These are phyloP conservation scores for Lentinula boryana DNA, from an alignment of 768 basidiomycete genomes.

Conservation along the genomic window DNA sequence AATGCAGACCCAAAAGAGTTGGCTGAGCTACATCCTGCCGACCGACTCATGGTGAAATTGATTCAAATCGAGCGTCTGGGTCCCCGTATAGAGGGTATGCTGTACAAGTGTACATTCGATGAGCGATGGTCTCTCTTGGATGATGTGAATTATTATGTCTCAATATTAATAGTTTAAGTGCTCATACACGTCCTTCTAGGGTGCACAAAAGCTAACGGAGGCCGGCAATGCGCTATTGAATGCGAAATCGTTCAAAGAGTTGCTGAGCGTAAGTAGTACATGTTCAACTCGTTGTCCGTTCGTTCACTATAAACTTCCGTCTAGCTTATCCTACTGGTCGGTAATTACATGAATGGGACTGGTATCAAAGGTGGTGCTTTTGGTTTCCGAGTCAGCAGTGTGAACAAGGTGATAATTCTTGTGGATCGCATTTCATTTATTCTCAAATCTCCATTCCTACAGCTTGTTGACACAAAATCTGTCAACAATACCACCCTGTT, in stretches of 20 bases:
- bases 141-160: conserved; percentile 44
- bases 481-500: conserved; percentile 90
- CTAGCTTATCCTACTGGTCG: conserved; percentile 88
- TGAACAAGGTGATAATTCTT: conserved; percentile 71
- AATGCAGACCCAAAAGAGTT: conserved; percentile 85
- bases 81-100: conserved; percentile 92
- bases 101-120: conserved; percentile 84
- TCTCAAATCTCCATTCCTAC: not conserved
- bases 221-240: conserved; percentile 76
- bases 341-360: conserved; percentile 98
- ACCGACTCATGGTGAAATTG: conserved; percentile 94
- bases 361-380: conserved; percentile 95
- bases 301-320: not conserved
- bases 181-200: conserved; percentile 35
- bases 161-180: not conserved
- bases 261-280: conserved; percentile 63
- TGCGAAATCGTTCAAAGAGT: conserved; percentile 85
- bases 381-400: conserved; percentile 94
- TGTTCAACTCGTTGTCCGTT: not conserved
- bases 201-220: conserved; percentile 72
- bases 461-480: conserved; percentile 98
- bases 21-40: conserved; percentile 84
- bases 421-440: not conserved
- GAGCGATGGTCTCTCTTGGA: conserved; percentile 80
- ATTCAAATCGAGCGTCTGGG: conserved; percentile 89